phyloP scores from a whole-genome alignment of 2,329 filamentous ascomycete genomes.

The Nannizziopsis barbatae region DNA sequence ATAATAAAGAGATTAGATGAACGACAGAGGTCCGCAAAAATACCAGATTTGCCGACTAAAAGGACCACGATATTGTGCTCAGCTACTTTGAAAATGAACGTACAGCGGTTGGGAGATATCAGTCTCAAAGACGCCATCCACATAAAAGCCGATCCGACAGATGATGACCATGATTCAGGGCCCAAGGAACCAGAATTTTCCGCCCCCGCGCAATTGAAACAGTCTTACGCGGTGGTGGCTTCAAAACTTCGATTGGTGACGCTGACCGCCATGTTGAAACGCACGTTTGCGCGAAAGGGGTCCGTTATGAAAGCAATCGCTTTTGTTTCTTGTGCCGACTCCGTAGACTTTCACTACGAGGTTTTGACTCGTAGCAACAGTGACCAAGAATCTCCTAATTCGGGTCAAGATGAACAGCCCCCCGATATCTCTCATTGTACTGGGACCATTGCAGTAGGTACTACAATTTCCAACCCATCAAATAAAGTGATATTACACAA shows the following conservation, averaged over 20 bases:
- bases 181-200: slow-evolving; percentile 53
- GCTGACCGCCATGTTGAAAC: slow-evolving; percentile 69
- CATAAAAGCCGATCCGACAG: slow-evolving; percentile 56
- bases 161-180: slow-evolving; percentile 41
- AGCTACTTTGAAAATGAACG: slow-evolving; percentile 95
- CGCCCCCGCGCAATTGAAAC: slow-evolving; percentile 85
- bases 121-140: slow-evolving; percentile 87
- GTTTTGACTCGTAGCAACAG: slow-evolving; percentile 44
- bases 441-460: slow-evolving; percentile 46
- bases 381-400: slow-evolving; percentile 4
- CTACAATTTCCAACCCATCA: slow-evolving; percentile 61
- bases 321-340: slow-evolving; percentile 94
- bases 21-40: slow-evolving; percentile 50
- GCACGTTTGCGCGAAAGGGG: slow-evolving; percentile 75
- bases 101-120: slow-evolving; percentile 86
- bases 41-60: slow-evolving; percentile 56
- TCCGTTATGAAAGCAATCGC: slow-evolving; percentile 94
- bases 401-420: slow-evolving; percentile 12
- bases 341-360: slow-evolving; percentile 92
- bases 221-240: slow-evolving; percentile 76
- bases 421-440: slow-evolving; percentile 16
- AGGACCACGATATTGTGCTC: slow-evolving; percentile 86
- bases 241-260: slow-evolving; percentile 86
- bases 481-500: slow-evolving; percentile 72
- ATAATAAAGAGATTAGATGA: slow-evolving; percentile 71